Percentiles rank a stretch among this genome's conserved stretches.
Evolutionary conservation across 2,329 filamentous ascomycete species (phyloP).

Genomic region (Aspergillus hiratsukae): DNA sequence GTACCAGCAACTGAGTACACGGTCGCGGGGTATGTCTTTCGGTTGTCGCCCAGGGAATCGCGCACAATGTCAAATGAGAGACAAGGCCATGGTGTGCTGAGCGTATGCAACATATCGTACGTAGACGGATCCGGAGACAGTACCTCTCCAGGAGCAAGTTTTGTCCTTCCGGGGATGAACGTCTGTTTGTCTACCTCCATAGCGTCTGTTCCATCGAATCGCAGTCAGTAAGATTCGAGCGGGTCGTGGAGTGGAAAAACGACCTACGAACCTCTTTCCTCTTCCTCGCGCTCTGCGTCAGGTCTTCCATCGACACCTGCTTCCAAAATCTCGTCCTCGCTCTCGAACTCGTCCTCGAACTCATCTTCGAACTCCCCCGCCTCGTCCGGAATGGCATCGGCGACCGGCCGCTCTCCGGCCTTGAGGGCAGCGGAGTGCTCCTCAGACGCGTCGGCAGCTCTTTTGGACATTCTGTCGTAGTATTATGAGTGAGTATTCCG

Average conservation of each 20-base stretch:
- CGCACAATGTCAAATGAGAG: conserved; percentile 90
- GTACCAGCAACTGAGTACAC: conserved; percentile 94
- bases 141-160: conserved; percentile 84
- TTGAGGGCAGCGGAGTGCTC: conserved; percentile 53
- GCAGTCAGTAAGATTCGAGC: conserved; percentile 10
- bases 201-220: conserved; percentile 48
- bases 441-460: conserved; percentile 51
- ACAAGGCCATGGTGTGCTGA: conserved; percentile 94
- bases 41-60: conserved; percentile 80
- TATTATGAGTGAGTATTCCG: conserved; percentile 1
- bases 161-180: conserved; percentile 92
- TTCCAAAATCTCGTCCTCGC: conserved; percentile 86
- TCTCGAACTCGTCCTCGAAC: conserved; percentile 96
- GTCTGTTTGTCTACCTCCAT: conserved; percentile 95
- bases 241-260: not conserved
- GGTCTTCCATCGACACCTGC: conserved; percentile 90
- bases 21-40: conserved; percentile 90
- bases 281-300: conserved; percentile 88
- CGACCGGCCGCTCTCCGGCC: conserved; percentile 56
- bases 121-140: conserved; percentile 88
- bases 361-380: conserved; percentile 66
- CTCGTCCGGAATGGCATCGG: conserved; percentile 47
- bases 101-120: conserved; percentile 94
- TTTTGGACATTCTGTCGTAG: conserved; percentile 53
- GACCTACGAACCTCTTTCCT: conserved; percentile 59